Base-by-base conservation (phyloP, 2,329 filamentous ascomycete genomes). In the Hypoxylon sp. region DNA sequence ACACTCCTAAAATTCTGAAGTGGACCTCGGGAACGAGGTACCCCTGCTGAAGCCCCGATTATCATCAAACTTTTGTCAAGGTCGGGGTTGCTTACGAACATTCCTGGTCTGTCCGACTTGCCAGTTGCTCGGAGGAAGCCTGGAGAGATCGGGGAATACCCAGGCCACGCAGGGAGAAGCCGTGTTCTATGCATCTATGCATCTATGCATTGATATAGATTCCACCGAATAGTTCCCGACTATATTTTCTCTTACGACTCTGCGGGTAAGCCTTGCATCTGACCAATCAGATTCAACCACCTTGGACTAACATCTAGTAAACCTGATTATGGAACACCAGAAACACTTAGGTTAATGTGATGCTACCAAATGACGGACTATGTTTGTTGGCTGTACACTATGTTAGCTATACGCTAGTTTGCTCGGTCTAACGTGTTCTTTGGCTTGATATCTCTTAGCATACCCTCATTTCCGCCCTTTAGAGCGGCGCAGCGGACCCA, bases 41-140 rank as follows among this genome's bases (percentile, higher is more conserved):
- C 63, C 60, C 67, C 58, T 58, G 59, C 49, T 45, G 1, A 11
- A 10, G 65, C 52, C 61, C 65, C 65, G 65, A 51, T 68, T 68
- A 68, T 68, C 58, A 68, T 68, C 59, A 68, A 68, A 68, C 58
- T 63, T 45, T 53, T 53, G n/a, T 32, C 48, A 61, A 48, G 49
- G 58, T 48, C 32, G n/a, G n/a, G n/a, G n/a, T 28, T 6, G 5
- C 25, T 21, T 59, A 23, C 30, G 46, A n/a, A 17, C n/a, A n/a
- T 7, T 21, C 10, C 17, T 43, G 38, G 17, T 43, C 17, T 10
- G 17, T 19, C 17, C 38, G 6, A 43, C 38, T 43, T 9, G 17
- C 17, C 21, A 11, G 21, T 34, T 41, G n/a, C 34, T 55, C 38
- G 34, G 34, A 41, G 34, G 51, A 28, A 19, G n/a, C 34, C 51